A percentile compares a stretch with the other conserved stretches of the same genome.
Evolutionary conservation across 768 basidiomycete genomes (phyloP).

Genomic region (Clitopilus hobsonii): DNA sequence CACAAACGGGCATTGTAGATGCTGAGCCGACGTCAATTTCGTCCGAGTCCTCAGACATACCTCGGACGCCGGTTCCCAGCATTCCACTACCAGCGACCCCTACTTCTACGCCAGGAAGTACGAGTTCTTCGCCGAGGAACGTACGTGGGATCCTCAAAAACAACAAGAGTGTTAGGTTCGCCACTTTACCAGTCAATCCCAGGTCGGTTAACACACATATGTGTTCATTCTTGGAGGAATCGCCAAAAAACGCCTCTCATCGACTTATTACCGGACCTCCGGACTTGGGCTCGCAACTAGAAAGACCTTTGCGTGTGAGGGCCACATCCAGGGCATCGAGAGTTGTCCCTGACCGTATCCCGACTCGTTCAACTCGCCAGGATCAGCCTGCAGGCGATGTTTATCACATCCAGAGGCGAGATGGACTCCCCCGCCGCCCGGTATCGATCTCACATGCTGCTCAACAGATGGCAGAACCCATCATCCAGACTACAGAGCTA

Average conservation of each 20-base stretch:
- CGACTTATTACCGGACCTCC: no score
- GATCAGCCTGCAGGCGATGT: no score
- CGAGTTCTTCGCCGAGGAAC: slow-evolving; percentile 13
- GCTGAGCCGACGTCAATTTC: background rate
- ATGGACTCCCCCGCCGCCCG: background rate
- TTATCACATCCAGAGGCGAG: background rate
- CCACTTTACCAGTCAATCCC: slow-evolving; percentile 22
- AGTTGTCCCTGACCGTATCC: background rate
- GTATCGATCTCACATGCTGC: background rate
- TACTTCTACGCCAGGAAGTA: slow-evolving; percentile 16
- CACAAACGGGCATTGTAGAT: background rate
- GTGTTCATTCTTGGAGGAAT: no score
- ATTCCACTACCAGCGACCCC: slow-evolving; percentile 12
- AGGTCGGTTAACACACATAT: background rate
- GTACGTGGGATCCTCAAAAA: slow-evolving; percentile 32
- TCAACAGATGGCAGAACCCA: background rate
- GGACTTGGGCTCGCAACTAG: background rate
- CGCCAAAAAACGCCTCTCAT: no score
- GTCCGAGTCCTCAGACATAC: background rate
- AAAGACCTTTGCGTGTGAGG: background rate
- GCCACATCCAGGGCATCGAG: background rate
- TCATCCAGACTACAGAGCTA: no score
- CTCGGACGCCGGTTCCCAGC: slow-evolving; percentile 11
- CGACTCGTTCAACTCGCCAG: background rate
- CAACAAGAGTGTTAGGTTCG: slow-evolving; percentile 41